Percentiles rank a stretch among this genome's conserved stretches.
These are phyloP conservation scores for Astrothelium subdiscretum DNA, from an alignment of 495 filamentous ascomycete genomes.

Conservation along the genomic window DNA sequence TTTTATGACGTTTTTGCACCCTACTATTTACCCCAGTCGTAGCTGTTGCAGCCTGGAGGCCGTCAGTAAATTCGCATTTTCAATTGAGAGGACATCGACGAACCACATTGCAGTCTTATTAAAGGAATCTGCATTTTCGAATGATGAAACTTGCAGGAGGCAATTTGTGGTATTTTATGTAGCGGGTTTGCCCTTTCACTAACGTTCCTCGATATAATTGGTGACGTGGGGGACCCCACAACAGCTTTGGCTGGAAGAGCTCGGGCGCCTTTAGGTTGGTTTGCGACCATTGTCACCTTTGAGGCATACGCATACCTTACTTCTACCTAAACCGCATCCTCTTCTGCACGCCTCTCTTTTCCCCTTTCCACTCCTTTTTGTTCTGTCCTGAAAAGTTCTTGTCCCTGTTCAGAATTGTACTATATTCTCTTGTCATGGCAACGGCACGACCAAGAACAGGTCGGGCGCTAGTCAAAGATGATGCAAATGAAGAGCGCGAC, in stretches of 20 bases:
- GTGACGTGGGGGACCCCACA: not conserved
- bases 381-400: no score
- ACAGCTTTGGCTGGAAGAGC: not conserved
- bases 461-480: constrained; percentile 35
- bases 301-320: no score
- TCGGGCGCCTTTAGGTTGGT: no score
- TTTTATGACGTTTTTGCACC: not conserved
- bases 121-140: constrained; percentile 68
- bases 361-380: no score
- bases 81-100: constrained; percentile 12
- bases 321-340: no score
- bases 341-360: no score
- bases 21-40: constrained; percentile 72
- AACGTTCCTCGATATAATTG: no score
- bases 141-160: not conserved
- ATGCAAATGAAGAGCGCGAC: constrained; percentile 47
- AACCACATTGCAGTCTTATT: constrained; percentile 86
- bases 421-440: constrained; percentile 1
- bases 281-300: no score
- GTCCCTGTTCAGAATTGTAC: not conserved
- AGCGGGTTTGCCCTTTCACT: no score
- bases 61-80: constrained; percentile 8
- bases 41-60: constrained; percentile 72
- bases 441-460: constrained; percentile 34
- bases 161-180: not conserved